These are phyloP conservation scores for Nakazawaea ernobii DNA, from an alignment of 805 yeast genomes.

Conservation along the genomic window DNA sequence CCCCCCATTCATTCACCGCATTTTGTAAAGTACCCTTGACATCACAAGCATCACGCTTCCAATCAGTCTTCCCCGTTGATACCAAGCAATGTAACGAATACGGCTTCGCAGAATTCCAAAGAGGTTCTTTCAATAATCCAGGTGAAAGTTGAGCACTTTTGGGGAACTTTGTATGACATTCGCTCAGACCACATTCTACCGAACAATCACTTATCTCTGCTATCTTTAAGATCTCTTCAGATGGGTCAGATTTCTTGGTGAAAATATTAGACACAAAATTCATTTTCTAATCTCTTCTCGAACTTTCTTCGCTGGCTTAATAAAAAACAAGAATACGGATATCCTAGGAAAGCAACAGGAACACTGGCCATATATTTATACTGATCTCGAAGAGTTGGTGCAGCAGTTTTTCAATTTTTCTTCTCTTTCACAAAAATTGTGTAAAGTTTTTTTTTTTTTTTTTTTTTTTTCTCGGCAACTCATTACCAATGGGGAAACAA, in stretches of 20 bases:
- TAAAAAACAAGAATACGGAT: too few relatives aligned
- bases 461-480: too few relatives aligned
- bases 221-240: constrained; percentile 26
- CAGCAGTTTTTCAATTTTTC: too few relatives aligned
- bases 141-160: constrained; percentile 38
- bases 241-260: constrained; percentile 9
- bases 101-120: constrained; percentile 70
- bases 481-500: too few relatives aligned
- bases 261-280: constrained; percentile 6
- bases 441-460: too few relatives aligned
- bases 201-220: constrained; percentile 45
- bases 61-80: constrained; percentile 80
- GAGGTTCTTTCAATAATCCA: constrained; percentile 23
- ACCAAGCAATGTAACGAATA: constrained; percentile 69
- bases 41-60: constrained; percentile 70
- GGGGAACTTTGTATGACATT: constrained; percentile 52
- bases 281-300: background rate
- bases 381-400: too few relatives aligned
- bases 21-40: constrained; percentile 25
- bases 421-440: too few relatives aligned
- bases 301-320: too few relatives aligned
- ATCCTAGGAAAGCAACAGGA: too few relatives aligned
- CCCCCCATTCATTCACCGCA: constrained; percentile 19
- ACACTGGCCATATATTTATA: too few relatives aligned
- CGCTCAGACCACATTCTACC: constrained; percentile 42